These are phyloP conservation scores for Coemansia sp. DNA, from an alignment of 192 early-diverging fungal genomes.

Conservation along the genomic window DNA sequence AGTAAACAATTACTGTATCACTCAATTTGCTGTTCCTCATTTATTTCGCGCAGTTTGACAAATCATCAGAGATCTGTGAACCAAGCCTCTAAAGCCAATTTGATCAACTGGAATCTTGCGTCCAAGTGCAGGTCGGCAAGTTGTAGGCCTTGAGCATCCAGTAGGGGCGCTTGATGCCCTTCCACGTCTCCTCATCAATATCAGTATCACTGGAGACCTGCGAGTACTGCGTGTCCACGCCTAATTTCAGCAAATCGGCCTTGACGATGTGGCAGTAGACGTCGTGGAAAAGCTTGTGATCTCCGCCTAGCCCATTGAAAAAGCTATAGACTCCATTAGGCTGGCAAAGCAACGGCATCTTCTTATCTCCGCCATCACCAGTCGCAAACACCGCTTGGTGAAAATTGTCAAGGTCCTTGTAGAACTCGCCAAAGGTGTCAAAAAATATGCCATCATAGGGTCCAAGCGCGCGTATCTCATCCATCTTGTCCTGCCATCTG, in stretches of 20 bases:
- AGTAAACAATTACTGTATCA: background rate
- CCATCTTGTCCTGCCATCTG: constrained; percentile 86
- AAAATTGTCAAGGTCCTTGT: constrained; percentile 78
- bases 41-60: background rate
- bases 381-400: constrained; percentile 58
- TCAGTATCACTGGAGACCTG: constrained; percentile 73
- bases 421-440: constrained; percentile 92
- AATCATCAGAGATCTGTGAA: background rate
- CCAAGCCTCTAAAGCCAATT: background rate
- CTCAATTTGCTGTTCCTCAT: background rate
- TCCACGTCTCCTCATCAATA: constrained; percentile 83
- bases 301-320: constrained; percentile 93
- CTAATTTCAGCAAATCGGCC: constrained; percentile 76
- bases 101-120: background rate
- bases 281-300: constrained; percentile 95
- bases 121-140: constrained; percentile 51
- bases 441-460: constrained; percentile 94
- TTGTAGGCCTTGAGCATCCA: constrained; percentile 57
- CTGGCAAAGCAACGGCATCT: constrained; percentile 65
- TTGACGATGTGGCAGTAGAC: constrained; percentile 86
- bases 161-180: constrained; percentile 73
- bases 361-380: constrained; percentile 5
- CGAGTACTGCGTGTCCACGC: constrained; percentile 71
- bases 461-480: constrained; percentile 59
- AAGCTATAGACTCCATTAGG: constrained; percentile 84